These are phyloP conservation scores for Phytopythium mirpurense DNA, from an alignment of 352 stramenopile species.

Conservation along the genomic window DNA sequence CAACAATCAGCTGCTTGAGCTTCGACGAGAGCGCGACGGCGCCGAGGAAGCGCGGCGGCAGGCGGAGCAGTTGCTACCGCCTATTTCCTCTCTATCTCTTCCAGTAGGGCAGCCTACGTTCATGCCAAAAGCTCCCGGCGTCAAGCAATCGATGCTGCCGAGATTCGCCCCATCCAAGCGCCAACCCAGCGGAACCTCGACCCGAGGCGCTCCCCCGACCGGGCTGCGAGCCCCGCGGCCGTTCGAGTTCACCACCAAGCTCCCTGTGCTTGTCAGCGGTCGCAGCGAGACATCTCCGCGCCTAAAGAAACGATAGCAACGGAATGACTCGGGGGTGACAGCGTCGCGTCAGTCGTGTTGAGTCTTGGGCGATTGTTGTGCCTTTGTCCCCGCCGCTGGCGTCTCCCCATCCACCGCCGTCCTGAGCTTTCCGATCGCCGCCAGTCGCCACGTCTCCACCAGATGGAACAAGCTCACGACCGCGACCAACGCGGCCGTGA, in stretches of 20 bases:
- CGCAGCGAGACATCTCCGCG: background rate
- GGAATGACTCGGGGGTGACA: too few relatives aligned
- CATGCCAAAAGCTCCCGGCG: background rate
- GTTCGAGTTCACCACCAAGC: background rate
- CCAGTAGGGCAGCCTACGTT: background rate
- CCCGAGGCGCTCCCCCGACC: background rate
- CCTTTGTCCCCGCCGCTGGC: too few relatives aligned
- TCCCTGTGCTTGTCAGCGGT: slow-evolving; percentile 1
- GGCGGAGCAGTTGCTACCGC: background rate
- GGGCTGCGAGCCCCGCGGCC: background rate
- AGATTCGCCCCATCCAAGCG: background rate
- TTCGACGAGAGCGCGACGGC: slow-evolving; percentile 2
- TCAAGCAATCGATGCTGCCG: slow-evolving; percentile 1
- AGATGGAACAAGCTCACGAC: slow-evolving; percentile 12
- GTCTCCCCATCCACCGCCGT: background rate
- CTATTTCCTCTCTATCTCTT: background rate
- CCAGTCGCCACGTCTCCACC: slow-evolving; percentile 7
- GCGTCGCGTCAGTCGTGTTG: too few relatives aligned
- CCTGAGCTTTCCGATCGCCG: background rate
- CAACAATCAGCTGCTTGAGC: slow-evolving; percentile 16
- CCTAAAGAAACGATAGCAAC: background rate
- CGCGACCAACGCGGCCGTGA: slow-evolving; percentile 11
- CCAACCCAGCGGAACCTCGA: background rate
- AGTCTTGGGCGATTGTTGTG: too few relatives aligned
- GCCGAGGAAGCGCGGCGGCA: background rate